Base-by-base conservation (phyloP, 176 grass and related monocot genomes). In the Guadua angustifolia region DNA sequence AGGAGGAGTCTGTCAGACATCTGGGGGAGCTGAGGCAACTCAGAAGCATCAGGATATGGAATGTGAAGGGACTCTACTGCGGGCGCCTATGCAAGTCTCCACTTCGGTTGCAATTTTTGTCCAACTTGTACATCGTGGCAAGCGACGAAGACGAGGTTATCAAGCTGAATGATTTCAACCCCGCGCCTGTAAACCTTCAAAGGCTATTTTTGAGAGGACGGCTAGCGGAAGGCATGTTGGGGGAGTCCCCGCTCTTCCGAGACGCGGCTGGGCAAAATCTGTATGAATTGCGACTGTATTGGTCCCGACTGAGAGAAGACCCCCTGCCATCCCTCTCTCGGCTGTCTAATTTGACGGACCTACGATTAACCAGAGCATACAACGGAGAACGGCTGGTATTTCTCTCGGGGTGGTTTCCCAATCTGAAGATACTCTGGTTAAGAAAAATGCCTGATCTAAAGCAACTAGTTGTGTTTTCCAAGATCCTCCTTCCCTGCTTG, bases 241-340 rank as follows among this genome's bases (percentile, higher is more conserved):
- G 4, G 15, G 49, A 17, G 15, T 51, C 49, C 17, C 49, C 49
- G 16, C 49, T 51, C 49, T 11, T 68, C 38, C 66, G 43, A 12
- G 38, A 69, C 4, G 66, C 38, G 0, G 1, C 12, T 4, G 29
- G 0, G 8, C 66, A 69, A 0, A 69, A 7, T 21, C 18, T 43
- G 39, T 13, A 13, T 43, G 0, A 0, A 44, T 43, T 69, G 38
- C 0, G 0, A 22, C 39, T 69, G 22, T 5, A 0, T 12, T 42
- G 35, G 66, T 69, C 66, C 18, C 35, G 8, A 0, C 4, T 7
- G 17, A 69, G 35, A n/a, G 14, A 69, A 22, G 66, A 69, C 66
- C 66, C 66, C 8, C 1, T 69, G 36, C 38, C 66, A 22, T 6
- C 18, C 38, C 66, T 69, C n/a, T 69, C 18, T n/a, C 36, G 18